Evolutionary conservation across 805 yeast genomes (phyloP), one percentile per base, ranked within the genome.

Genomic region (Wickerhamiella cacticola): DNA sequence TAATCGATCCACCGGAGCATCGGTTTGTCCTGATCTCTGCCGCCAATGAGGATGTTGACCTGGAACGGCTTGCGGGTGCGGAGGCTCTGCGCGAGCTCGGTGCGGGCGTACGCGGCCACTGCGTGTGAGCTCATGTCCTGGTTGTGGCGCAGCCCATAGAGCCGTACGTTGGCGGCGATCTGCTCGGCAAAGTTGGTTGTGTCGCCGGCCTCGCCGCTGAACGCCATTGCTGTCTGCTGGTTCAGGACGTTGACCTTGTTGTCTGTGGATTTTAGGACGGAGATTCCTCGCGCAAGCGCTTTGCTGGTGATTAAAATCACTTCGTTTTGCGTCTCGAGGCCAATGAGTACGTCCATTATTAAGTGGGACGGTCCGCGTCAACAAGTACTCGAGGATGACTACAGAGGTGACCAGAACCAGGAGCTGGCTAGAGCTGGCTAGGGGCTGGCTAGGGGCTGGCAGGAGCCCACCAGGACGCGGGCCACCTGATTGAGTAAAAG

Each of bases 11-110:
- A 86, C 60, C 82, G 80, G 58, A 92, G 72, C 45, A 75, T 69
- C 34, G 96, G 86, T 6, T 70, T 70, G 53, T 72, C 74, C 13
- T 67, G 64, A 59, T 86, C 89, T 62, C 71, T 79, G 9, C 97
- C 96, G 36, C 82, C 98, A 52, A 92, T 67, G 51, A 92, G 71
- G n/a, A 86, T 78, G 59, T 86, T 88, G 44, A 85, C 96, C 67
- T 92, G 96, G 67, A 78, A 92, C 48, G 98, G 98, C 62, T 85
- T 89, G 67, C 94, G 74, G n/a, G 95, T 79, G 70, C 98, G 79
- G 52, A 92, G 63, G 2, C 94, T 81, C 43, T 79, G 76, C 43
- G 97, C 96, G 58, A 92, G 74, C 65, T 83, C 84, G 58, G 76
- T 82, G 68, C 98, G 79, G 23, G 89, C 80, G 65, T 82, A 92